Evolutionary conservation across 331 rosid genomes (phyloP), one percentile per base, ranked within the genome.

Genomic region (Acacia concinna): DNA sequence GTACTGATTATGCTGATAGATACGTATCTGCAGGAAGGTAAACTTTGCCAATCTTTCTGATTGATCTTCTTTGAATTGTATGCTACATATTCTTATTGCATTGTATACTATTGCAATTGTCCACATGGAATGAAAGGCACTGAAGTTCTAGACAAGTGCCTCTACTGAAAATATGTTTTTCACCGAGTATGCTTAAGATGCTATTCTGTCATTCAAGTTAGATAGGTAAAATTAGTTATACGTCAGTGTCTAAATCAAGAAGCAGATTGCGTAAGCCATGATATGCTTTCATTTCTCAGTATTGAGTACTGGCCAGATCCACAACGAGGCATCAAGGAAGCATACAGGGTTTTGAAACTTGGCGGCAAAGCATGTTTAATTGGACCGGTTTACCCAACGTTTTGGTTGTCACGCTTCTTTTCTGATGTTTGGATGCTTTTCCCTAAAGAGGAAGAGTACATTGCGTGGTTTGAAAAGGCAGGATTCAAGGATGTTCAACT

Each of bases 231-330:
- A 68, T 68, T 41, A 5, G 5, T 41, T 21, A 15, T 27, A 66
- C 8, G 18, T 23, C n/a, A 23, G 38, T 30, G 38, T 62, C 5
- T 41, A 68, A 8, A 68, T 41, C 17, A 68, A 68, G 18, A 38
- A 21, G 52, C 15, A 6, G 73, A 68, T 40, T 21, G 56, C 35
- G 56, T 68, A 10, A 41, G 37, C 17, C 12, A 5, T 2, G 10
- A 40, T 68, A 25, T 69, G 38, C 74, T 43, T 43, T 43, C 31
- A 8, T 80, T 79, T 81, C 68, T 76, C 85, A 90, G 94, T 54
- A 90, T 90, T 18, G 92, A 90, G 82, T 88, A 88, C 80, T 90
- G 94, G 92, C 94, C 92, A 64, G 94, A 90, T 78, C 94, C 94
- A 63, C 94, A 90, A 77, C 89, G 92, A 25, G 94, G 94, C 78